Conservation (phyloP, 2,329 filamentous ascomycete species). For the Fusarium pseudograminearum region DNA sequence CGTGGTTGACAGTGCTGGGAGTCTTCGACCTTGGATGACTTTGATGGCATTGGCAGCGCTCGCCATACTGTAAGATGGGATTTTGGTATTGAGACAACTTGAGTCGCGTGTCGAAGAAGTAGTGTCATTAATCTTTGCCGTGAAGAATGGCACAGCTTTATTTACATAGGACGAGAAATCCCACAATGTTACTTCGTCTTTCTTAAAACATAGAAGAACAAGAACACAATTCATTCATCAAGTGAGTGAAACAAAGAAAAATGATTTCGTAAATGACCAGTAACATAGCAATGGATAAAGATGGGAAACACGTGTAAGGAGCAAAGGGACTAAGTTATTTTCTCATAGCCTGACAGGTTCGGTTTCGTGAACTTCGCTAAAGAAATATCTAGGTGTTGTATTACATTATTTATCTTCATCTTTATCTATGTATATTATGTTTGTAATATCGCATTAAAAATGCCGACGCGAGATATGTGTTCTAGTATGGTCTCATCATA, state of each 20-base stretch:
- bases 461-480: neutral
- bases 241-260: too few relatives aligned
- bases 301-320: neutral
- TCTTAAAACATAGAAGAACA: neutral
- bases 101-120: neutral
- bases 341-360: too few relatives aligned
- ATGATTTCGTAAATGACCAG: neutral
- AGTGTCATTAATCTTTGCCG: neutral
- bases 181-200: too few relatives aligned
- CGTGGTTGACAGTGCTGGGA: neutral
- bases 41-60: neutral
- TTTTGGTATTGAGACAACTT: neutral
- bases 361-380: too few relatives aligned
- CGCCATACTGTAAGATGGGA: neutral
- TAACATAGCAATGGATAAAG: neutral
- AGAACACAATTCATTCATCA: neutral
- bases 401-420: neutral
- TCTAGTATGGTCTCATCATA: fast-evolving
- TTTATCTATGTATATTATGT: neutral
- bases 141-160: neutral
- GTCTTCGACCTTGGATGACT: neutral
- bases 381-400: too few relatives aligned
- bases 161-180: fast-evolving
- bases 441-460: fast-evolving
- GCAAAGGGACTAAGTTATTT: too few relatives aligned